Evolutionary conservation across 805 yeast species (phyloP), one percentile per base, ranked within the genome.

Genomic region (Pichia kluyveri): DNA sequence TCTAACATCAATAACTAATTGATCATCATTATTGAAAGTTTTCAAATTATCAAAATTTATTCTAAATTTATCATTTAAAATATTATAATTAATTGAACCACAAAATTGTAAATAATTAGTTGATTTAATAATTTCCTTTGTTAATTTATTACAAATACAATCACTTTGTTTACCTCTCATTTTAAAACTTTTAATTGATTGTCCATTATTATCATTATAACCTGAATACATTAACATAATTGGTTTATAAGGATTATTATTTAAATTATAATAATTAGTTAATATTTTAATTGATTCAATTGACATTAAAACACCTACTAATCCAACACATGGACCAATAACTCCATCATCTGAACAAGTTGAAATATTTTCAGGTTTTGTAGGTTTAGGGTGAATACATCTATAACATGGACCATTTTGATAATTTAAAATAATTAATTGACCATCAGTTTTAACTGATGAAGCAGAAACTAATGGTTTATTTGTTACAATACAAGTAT

Each of bases 271-370:
- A 37, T 66, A 69, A 0, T 75, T 81, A 3, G 83, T 70, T 2
- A 87, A 58, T 8, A 91, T 70, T 60, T 91, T 90, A 27, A 95
- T 73, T 0, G 95, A 73, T 58, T 93, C 99, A 19, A 84, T 66
- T 0, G 96, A 95, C 85, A 93, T 91, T 72, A 86, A 73, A 0
- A 80, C 71, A 10, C 99, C 99, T 60, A 91, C 79, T 1, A 88
- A 57, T 0, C 99, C 99, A 47, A 93, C 95, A n/a, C 90, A 93
- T 0, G 98, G 96, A 0, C 99, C 99, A 27, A 93, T 64, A 0
- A 91, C 95, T 6, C 97, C 97, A 3, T 96, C 95, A 64, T 89
- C 98, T 14, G 86, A 78, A 58, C 99, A 93, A 0, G 95, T 76
- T 0, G 88, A 77, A 1, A 90, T 88, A 1, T 85, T 72, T 50